Conservation (phyloP, 31 red algal genomes). For the Endocladia muricata region DNA sequence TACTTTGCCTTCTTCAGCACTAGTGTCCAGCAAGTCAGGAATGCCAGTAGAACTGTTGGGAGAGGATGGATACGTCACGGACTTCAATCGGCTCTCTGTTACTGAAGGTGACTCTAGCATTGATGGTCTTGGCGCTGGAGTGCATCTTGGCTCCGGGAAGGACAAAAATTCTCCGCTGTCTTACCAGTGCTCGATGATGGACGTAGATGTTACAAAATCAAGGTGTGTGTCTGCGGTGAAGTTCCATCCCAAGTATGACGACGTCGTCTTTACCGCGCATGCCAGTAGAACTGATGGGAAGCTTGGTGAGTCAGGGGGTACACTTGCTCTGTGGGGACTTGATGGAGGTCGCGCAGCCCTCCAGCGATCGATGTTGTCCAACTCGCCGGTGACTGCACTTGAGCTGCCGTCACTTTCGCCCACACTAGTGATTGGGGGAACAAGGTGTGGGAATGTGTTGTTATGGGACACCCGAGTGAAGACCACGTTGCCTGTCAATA, state of each 20-base stretch:
- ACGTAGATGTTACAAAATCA: background rate
- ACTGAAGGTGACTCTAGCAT: too few relatives aligned
- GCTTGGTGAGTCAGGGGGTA: constrained; percentile 9
- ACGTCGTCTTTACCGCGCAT: constrained; percentile 37
- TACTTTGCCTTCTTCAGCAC: too few relatives aligned
- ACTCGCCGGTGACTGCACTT: constrained; percentile 25
- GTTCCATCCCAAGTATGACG: constrained; percentile 56
- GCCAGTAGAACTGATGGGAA: constrained; percentile 27
- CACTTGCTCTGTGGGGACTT: constrained; percentile 38
- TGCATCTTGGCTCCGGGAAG: too few relatives aligned
- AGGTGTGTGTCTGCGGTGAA: constrained; percentile 24
- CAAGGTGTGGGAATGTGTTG: constrained; percentile 21
- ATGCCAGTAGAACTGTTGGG: too few relatives aligned
- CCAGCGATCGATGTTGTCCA: constrained; percentile 29
- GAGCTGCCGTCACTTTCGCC: constrained; percentile 32
- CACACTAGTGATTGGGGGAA: constrained; percentile 55
- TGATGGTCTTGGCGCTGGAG: too few relatives aligned
- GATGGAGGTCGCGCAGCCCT: constrained; percentile 23
- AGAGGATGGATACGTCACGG: too few relatives aligned
- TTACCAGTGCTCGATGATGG: background rate
- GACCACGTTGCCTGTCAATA: constrained; percentile 32
- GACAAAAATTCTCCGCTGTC: background rate
- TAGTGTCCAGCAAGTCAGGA: too few relatives aligned
- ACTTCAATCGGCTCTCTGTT: too few relatives aligned
- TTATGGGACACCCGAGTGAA: constrained; percentile 67